Conservation (phyloP, 2,329 filamentous ascomycete species). For the Phyllosticta citriasiana region DNA sequence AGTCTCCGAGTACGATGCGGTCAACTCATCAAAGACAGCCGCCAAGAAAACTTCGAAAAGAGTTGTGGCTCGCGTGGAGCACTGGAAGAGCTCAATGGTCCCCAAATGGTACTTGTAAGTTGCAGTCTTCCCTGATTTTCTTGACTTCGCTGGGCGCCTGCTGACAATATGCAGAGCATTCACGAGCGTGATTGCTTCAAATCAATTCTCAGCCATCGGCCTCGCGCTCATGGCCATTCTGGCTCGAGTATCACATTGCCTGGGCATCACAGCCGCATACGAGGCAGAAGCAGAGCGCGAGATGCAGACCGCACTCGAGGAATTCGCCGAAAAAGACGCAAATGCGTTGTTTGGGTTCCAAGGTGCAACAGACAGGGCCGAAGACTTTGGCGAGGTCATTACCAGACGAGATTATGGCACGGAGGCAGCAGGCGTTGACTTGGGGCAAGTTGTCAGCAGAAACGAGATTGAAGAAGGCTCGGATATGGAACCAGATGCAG, state of each 20-base stretch:
- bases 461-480: background rate
- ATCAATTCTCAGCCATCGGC: slow-evolving; percentile 36
- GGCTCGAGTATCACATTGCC: slow-evolving; percentile 30
- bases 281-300: slow-evolving; percentile 34
- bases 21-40: background rate
- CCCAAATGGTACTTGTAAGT: slow-evolving; percentile 29
- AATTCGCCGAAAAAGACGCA: slow-evolving; percentile 3
- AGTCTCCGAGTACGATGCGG: slow-evolving; percentile 14
- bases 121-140: background rate
- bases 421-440: background rate
- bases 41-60: slow-evolving; percentile 1
- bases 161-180: slow-evolving; percentile 25
- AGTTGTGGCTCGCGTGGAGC: background rate
- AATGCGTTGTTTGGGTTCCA: background rate
- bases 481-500: background rate
- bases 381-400: slow-evolving; percentile 3
- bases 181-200: slow-evolving; percentile 35
- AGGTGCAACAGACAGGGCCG: background rate
- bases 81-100: slow-evolving; percentile 14
- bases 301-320: slow-evolving; percentile 30
- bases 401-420: background rate
- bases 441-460: background rate
- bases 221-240: slow-evolving; percentile 34
- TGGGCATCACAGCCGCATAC: slow-evolving; percentile 31
- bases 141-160: background rate